phyloP scores from a whole-genome alignment of 306 rosid genomes.

The Canavalia gladiata region DNA sequence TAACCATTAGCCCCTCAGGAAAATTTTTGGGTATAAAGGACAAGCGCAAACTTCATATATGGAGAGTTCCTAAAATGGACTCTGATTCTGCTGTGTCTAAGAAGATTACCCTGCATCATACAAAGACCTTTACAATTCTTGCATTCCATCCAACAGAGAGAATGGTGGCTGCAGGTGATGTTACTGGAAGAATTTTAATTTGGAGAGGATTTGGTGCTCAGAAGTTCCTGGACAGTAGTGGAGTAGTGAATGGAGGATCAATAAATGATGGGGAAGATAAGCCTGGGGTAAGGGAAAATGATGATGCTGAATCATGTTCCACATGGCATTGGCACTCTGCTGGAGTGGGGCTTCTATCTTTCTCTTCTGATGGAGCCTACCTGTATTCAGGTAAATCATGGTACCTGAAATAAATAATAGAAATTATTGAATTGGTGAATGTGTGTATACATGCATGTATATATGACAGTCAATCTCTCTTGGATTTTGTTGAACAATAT shows the following conservation, averaged over 20 bases:
- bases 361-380: conserved; percentile 89
- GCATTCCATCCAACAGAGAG: conserved; percentile 86
- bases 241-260: conserved; percentile 46
- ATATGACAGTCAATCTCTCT: neutral
- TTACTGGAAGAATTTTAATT: conserved; percentile 82
- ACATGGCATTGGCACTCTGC: conserved; percentile 96
- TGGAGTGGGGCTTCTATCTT: conserved; percentile 70
- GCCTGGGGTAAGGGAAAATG: conserved; percentile 83
- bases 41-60: conserved; percentile 76
- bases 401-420: conserved; percentile 6
- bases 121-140: conserved; percentile 67
- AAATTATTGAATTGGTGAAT: conserved; percentile 4
- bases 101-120: conserved; percentile 84
- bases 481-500: neutral
- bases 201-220: conserved; percentile 81
- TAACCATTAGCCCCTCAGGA: conserved; percentile 74
- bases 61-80: conserved; percentile 72
- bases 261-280: conserved; percentile 57
- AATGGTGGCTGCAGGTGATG: conserved; percentile 93
- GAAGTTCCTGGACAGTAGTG: conserved; percentile 52
- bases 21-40: conserved; percentile 73
- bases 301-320: conserved; percentile 87
- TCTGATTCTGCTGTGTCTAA: conserved; percentile 54
- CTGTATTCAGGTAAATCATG: conserved; percentile 77
- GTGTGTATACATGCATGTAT: neutral